Conservation (phyloP, 495 filamentous ascomycete species). For the Glutinoglossum americanum region DNA sequence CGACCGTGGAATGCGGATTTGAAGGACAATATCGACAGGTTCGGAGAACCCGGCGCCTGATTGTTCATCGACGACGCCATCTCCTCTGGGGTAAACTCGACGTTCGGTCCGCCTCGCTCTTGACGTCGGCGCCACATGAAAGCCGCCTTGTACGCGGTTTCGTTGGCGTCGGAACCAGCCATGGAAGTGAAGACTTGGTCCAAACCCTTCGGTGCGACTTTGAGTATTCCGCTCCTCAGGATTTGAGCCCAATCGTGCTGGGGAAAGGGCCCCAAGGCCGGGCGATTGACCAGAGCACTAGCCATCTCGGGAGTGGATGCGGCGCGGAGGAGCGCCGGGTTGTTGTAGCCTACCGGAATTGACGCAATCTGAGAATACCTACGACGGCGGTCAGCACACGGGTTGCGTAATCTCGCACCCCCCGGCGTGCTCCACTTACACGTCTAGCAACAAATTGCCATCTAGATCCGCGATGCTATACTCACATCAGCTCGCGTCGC, state of each 20-base stretch:
- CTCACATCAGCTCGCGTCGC: background rate
- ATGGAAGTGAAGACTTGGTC: slow-evolving; percentile 94
- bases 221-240: slow-evolving; percentile 12
- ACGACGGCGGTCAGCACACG: background rate
- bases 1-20: slow-evolving; percentile 88
- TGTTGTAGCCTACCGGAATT: slow-evolving; percentile 8
- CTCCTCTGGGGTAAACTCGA: slow-evolving; percentile 73
- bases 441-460: slow-evolving; percentile 6
- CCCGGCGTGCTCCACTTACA: slow-evolving; percentile 5
- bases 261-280: slow-evolving; percentile 6
- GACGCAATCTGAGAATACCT: slow-evolving; percentile 7
- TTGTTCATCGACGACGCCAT: slow-evolving; percentile 65
- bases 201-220: slow-evolving; percentile 74
- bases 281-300: slow-evolving; percentile 6
- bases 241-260: slow-evolving; percentile 7
- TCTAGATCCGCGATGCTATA: slow-evolving; percentile 6
- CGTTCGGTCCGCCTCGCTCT: slow-evolving; percentile 61
- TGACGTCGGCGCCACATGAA: slow-evolving; percentile 92
- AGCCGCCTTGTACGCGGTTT: slow-evolving; percentile 97
- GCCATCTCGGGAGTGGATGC: slow-evolving; percentile 6
- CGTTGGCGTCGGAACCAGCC: slow-evolving; percentile 92
- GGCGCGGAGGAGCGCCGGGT: background rate
- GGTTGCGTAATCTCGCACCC: too few relatives aligned
- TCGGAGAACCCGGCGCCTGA: slow-evolving; percentile 57
- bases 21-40: slow-evolving; percentile 85